phyloP scores from a whole-genome alignment of 371 early-diverging fungal genomes.

The Nosema muscidifuracis region DNA sequence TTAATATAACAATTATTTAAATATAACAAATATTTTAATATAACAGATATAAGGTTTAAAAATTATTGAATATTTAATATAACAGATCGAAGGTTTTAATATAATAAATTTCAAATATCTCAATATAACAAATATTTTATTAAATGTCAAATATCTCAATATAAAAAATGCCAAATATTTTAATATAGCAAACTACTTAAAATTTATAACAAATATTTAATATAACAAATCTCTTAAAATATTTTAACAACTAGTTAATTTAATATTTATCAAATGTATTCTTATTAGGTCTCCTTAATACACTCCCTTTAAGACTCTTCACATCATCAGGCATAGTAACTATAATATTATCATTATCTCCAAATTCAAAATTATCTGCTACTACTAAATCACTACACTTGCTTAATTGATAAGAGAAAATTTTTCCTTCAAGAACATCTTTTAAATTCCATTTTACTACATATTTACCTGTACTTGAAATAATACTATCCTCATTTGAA shows the following conservation, averaged over 20 bases:
- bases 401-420: constrained; percentile 74
- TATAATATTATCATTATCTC: constrained; percentile 68
- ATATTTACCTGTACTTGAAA: constrained; percentile 75
- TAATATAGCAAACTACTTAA: no score
- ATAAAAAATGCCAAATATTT: no score
- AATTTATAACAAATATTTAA: no score
- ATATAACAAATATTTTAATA: neutral
- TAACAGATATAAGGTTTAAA: neutral
- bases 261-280: constrained; percentile 17
- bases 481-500: constrained; percentile 69
- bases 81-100: neutral
- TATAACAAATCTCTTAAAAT: no score
- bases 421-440: constrained; percentile 69
- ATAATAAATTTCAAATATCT: no score
- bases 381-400: constrained; percentile 72
- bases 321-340: constrained; percentile 66
- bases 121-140: no score
- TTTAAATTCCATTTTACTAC: constrained; percentile 85
- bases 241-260: no score
- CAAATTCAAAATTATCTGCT: constrained; percentile 76
- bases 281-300: constrained; percentile 45
- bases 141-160: no score
- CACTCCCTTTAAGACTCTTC: constrained; percentile 40
- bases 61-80: neutral
- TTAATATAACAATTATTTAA: neutral